A percentile compares a stretch with the other conserved stretches of the same genome.
Evolutionary conservation across 441 rosid species (phyloP).

Genomic region (Flueggea neowawraea): DNA sequence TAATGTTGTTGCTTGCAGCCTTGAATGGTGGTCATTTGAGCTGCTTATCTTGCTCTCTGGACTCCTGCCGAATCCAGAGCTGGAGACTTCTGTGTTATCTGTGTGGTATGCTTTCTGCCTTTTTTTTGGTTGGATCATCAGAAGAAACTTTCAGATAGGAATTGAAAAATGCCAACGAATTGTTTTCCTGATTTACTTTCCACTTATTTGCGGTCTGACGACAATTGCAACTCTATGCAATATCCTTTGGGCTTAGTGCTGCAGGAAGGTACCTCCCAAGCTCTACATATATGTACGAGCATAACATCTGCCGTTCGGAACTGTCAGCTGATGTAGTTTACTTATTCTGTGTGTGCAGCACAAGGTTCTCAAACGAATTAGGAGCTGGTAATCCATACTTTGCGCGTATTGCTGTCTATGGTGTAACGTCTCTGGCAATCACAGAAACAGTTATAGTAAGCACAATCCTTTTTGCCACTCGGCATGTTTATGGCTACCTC

Average conservation of each 20-base stretch:
- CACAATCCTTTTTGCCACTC: too few species aligned
- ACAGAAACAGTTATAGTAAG: too few species aligned
- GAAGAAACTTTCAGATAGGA: too few species aligned
- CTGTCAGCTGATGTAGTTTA: not conserved
- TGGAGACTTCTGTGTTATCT: conserved; percentile 77
- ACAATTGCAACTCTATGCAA: conserved; percentile 37
- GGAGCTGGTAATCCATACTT: conserved; percentile 38
- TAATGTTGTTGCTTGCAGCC: conserved; percentile 20
- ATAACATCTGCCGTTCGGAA: too few species aligned
- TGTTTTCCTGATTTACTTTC: not conserved
- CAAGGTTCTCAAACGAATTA: too few species aligned
- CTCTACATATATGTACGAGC: not conserved
- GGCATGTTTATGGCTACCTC: too few species aligned
- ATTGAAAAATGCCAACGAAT: too few species aligned
- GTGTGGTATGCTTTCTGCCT: conserved; percentile 46
- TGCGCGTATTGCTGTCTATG: too few species aligned
- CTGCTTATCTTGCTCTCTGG: too few species aligned
- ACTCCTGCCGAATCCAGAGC: conserved; percentile 83
- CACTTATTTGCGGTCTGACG: conserved; percentile 52
- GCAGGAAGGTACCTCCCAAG: conserved; percentile 44
- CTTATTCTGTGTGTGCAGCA: not conserved
- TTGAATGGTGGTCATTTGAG: too few species aligned
- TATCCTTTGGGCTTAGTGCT: conserved; percentile 55
- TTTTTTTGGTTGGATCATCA: not conserved
- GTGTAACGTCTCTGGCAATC: too few species aligned